These are phyloP conservation scores for Lasiodiplodia citricola DNA, from an alignment of 2,329 filamentous ascomycete species.

Conservation along the genomic window DNA sequence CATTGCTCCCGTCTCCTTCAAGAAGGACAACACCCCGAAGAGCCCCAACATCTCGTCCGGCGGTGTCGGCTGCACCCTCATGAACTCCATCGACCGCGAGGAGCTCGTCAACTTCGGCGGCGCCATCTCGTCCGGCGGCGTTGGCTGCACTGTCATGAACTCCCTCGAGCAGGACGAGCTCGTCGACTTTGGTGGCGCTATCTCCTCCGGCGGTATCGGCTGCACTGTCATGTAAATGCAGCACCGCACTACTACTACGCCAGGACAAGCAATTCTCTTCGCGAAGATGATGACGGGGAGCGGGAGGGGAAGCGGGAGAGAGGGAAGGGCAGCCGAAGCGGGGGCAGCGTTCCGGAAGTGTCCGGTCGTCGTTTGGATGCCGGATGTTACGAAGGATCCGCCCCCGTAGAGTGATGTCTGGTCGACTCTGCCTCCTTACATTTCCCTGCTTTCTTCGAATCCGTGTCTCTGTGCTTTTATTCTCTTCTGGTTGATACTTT, in stretches of 20 bases:
- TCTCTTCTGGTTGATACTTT: too few species aligned
- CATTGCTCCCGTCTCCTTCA: background rate
- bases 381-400: too few species aligned
- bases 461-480: too few species aligned
- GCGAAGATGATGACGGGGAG: background rate
- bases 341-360: too few species aligned
- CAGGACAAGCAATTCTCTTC: background rate
- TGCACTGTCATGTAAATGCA: conserved; percentile 18
- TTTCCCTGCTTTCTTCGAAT: too few species aligned
- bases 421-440: too few species aligned
- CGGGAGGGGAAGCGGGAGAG: too few species aligned
- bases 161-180: background rate
- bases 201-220: background rate
- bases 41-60: background rate
- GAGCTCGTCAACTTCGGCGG: conserved; percentile 2
- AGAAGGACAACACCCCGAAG: background rate
- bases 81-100: background rate
- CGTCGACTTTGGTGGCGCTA: background rate
- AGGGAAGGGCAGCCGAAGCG: too few species aligned
- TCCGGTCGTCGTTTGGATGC: too few species aligned
- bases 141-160: conserved; percentile 18
- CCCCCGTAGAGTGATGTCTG: too few species aligned
- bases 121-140: background rate
- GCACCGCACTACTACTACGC: background rate
- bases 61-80: background rate